A percentile compares a stretch with the other conserved stretches of the same genome.
phyloP scores from a whole-genome alignment of 2,329 filamentous ascomycete genomes.

The Fusarium dlaminii region DNA sequence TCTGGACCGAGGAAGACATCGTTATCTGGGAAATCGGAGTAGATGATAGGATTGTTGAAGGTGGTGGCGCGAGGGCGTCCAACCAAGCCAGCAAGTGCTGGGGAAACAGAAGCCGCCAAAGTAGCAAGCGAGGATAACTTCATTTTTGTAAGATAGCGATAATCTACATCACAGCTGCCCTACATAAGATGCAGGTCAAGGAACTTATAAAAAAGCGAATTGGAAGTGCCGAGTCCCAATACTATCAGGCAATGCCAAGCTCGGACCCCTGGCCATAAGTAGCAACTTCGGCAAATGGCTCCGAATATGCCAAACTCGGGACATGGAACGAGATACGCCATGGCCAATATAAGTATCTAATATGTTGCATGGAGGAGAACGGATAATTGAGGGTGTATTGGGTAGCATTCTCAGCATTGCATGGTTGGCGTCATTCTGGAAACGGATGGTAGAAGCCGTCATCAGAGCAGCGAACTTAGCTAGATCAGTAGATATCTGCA shows the following conservation, averaged over 20 bases:
- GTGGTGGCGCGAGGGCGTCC: neutral
- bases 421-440: neutral
- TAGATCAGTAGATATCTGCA: neutral
- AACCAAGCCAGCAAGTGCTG: neutral
- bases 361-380: neutral
- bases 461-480: neutral
- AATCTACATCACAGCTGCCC: too few species aligned
- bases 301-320: conserved; percentile 2
- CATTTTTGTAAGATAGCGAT: neutral
- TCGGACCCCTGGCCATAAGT: conserved; percentile 5
- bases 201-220: neutral
- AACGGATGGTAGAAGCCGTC: neutral
- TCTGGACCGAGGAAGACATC: conserved; percentile 62
- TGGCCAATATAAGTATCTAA: too few species aligned
- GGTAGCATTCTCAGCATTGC: neutral
- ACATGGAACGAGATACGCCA: neutral
- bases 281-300: conserved; percentile 10
- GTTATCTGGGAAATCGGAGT: conserved; percentile 64
- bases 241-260: neutral
- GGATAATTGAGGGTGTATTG: neutral
- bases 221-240: neutral
- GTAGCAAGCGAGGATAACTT: neutral
- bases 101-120: neutral
- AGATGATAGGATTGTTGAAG: conserved; percentile 60
- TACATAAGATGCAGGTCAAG: rapidly evolving